Evolutionary conservation across 495 filamentous ascomycete genomes (phyloP).

Genomic region (Tuber aestivum): DNA sequence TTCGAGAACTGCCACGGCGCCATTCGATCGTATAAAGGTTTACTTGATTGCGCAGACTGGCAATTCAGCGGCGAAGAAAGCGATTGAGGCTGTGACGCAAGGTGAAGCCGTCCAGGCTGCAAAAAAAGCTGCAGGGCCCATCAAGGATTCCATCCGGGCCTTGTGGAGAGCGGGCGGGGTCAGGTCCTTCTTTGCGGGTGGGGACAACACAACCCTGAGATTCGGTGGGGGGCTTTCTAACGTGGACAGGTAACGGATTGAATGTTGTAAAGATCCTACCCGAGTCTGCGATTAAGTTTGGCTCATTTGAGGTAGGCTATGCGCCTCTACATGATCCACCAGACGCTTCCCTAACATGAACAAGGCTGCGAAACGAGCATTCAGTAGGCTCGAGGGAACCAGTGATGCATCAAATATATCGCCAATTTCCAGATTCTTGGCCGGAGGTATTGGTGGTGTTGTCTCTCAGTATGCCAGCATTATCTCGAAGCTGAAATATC

Average conservation of each 20-base stretch:
- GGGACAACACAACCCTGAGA: slow-evolving; percentile 36
- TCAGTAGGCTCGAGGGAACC: slow-evolving; percentile 84
- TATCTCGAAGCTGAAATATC: slow-evolving; percentile 14
- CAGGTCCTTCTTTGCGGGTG: slow-evolving; percentile 90
- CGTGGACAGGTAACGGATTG: slow-evolving; percentile 75
- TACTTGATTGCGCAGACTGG: slow-evolving; percentile 91
- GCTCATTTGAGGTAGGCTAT: slow-evolving; percentile 69
- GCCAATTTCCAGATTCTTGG: slow-evolving; percentile 78
- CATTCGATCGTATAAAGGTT: slow-evolving; percentile 93
- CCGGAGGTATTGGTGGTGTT: slow-evolving; percentile 85
- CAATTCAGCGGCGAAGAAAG: slow-evolving; percentile 49
- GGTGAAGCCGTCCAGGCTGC: slow-evolving; percentile 63
- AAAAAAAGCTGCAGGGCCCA: slow-evolving; percentile 59
- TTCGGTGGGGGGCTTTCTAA: slow-evolving; percentile 24
- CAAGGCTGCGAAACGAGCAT: slow-evolving; percentile 77
- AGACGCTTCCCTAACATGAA: slow-evolving; percentile 13
- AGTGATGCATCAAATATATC: slow-evolving; percentile 70
- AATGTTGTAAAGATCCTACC: slow-evolving; percentile 98
- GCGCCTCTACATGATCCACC: neutral
- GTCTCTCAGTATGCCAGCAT: slow-evolving; percentile 67
- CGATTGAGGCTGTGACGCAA: slow-evolving; percentile 61
- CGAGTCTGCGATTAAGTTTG: slow-evolving; percentile 94
- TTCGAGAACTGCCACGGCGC: slow-evolving; percentile 87
- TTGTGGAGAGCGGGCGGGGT: slow-evolving; percentile 85
- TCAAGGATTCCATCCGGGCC: slow-evolving; percentile 64